phyloP scores from a whole-genome alignment of 2,329 filamentous ascomycete genomes.

The Colletotrichum salicis region DNA sequence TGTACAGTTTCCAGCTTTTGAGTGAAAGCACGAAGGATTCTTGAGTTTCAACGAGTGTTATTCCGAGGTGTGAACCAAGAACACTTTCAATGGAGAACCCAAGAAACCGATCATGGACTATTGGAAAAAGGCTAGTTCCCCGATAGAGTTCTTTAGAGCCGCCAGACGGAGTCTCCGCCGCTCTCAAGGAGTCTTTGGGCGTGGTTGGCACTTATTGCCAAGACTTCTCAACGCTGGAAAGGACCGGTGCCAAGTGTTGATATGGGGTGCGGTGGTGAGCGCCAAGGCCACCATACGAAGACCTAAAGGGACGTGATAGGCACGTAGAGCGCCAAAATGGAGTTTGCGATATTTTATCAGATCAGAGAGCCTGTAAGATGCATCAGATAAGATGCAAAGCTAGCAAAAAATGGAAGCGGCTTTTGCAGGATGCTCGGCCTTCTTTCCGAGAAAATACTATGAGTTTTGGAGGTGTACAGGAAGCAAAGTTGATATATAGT shows the following conservation, averaged over 20 bases:
- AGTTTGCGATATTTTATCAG: constrained; percentile 16
- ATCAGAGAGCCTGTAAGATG: constrained; percentile 8
- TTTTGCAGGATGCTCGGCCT: constrained; percentile 2
- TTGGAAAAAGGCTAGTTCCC: not conserved
- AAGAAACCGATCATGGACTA: not conserved
- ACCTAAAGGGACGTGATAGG: not conserved
- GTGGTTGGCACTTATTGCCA: not conserved
- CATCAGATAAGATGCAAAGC: constrained; percentile 15
- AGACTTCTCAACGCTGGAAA: not conserved
- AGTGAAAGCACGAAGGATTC: not conserved
- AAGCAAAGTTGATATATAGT: not conserved
- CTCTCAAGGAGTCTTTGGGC: not conserved
- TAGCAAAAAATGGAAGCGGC: not conserved
- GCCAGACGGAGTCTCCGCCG: not conserved
- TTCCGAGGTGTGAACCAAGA: not conserved
- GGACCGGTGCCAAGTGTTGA: not conserved
- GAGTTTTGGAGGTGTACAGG: not conserved
- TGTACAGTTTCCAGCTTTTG: too few relatives aligned
- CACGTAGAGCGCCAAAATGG: not conserved
- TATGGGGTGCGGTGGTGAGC: not conserved
- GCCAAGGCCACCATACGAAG: not conserved
- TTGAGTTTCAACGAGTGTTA: not conserved
- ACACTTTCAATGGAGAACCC: not conserved
- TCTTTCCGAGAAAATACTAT: not conserved
- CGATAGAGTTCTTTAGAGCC: not conserved